These are phyloP conservation scores for Arabidopsis arenosa DNA, from an alignment of 345 rosid species.

Conservation along the genomic window DNA sequence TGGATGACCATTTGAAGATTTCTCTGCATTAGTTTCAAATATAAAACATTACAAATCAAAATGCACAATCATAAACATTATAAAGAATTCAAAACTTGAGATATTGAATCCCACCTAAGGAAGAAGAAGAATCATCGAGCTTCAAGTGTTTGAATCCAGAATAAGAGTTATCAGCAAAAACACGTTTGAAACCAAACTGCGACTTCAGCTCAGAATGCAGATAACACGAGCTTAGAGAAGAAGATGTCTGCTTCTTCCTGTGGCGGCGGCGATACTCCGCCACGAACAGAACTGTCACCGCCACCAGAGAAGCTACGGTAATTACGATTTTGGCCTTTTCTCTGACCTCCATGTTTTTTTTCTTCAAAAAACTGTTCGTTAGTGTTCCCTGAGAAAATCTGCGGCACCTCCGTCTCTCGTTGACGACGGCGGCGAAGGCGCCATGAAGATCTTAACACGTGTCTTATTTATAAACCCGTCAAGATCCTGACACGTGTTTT, in stretches of 20 bases:
- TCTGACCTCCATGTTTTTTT: constrained; percentile 48
- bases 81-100: constrained; percentile 8
- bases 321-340: constrained; percentile 54
- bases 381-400: constrained; percentile 31
- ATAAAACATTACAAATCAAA: constrained; percentile 12
- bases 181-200: constrained; percentile 71
- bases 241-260: constrained; percentile 45
- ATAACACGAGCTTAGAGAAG: constrained; percentile 55
- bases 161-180: constrained; percentile 85
- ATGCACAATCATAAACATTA: constrained; percentile 1
- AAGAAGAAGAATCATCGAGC: constrained; percentile 42
- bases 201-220: constrained; percentile 73
- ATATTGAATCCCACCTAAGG: constrained; percentile 22
- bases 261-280: constrained; percentile 49
- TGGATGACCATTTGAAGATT: constrained; percentile 60
- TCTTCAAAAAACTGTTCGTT: constrained; percentile 9
- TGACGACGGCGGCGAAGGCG: constrained; percentile 8
- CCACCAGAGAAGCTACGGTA: constrained; percentile 57
- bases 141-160: constrained; percentile 76
- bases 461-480: background rate
- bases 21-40: constrained; percentile 50
- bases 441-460: constrained; percentile 28
- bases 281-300: constrained; percentile 54
- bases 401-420: constrained; percentile 21
- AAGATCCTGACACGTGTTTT: constrained; percentile 28